Evolutionary conservation across 345 rosid genomes (phyloP), one percentile per base, ranked within the genome.

Genomic region (Sisymbrium irio): DNA sequence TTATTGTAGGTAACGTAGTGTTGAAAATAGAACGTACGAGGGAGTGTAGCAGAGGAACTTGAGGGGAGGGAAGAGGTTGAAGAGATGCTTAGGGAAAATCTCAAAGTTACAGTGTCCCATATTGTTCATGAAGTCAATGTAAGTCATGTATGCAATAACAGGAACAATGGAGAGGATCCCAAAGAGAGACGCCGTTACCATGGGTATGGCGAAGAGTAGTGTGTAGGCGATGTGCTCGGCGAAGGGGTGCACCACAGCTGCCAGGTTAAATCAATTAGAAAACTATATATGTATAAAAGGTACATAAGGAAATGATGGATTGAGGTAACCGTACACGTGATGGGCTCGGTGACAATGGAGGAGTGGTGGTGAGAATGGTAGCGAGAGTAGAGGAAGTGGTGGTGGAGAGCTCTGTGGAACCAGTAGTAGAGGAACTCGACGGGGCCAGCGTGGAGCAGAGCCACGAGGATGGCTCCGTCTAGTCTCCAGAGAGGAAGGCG

Each of bases 341-440:
- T 93, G 18, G 97, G 93, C 69, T 90, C 89, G 18, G 90, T 87
- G 83, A 79, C 93, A 2, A 88, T 82, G 42, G 97, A 90, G 35
- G 93, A 82, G 75, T 90, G 97, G 75, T 89, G 98, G 47, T 93
- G 98, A 25, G 98, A 93, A 63, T 89, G 98, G 78, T 93, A 86
- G 56, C 93, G 90, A 41, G 91, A 83, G 82, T 92, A 92, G 64
- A 92, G 92, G 67, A 57, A 88, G 72, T 89, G 92, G 76, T 89
- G 97, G 77, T 92, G 97, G 4, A 92, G 76, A 7, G 88, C 92
- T 50, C 87, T 71, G 49, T 89, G 97, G 17, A 88, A 65, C 96
- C 98, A 92, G 59, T 88, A 92, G 78, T 90, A 90, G 6, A 90
- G 75, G 51, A 92, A 88, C 81, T 92, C 98, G 10, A 92, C 91